phyloP scores from a whole-genome alignment of 257 asterid genomes.

The Orobanche coerulescens region DNA sequence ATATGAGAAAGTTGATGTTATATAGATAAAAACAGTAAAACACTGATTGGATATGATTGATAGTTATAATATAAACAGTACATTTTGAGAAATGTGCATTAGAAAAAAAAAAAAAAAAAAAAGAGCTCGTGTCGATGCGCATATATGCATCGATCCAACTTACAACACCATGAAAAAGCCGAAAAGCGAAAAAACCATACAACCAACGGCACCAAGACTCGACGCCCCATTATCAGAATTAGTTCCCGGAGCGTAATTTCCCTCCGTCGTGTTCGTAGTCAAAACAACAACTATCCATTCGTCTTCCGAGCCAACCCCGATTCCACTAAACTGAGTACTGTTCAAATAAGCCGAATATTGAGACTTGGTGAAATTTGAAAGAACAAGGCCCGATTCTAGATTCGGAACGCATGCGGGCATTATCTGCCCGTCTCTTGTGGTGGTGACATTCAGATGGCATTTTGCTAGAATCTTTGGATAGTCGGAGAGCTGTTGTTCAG shows the following conservation, averaged over 20 bases:
- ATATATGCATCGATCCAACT: constrained; percentile 13
- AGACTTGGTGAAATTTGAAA: constrained; percentile 58
- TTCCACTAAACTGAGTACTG: constrained; percentile 53
- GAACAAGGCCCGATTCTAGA: constrained; percentile 48
- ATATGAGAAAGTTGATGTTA: too few relatives aligned
- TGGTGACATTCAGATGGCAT: constrained; percentile 66
- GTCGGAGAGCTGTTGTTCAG: constrained; percentile 51
- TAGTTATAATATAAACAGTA: too few relatives aligned
- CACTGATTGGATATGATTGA: too few relatives aligned
- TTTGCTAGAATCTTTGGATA: constrained; percentile 49
- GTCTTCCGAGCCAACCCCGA: constrained; percentile 61
- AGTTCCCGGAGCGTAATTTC: constrained; percentile 40
- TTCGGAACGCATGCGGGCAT: constrained; percentile 81
- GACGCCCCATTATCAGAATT: constrained; percentile 31
- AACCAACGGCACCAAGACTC: constrained; percentile 19
- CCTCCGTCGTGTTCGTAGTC: constrained; percentile 66
- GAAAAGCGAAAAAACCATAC: constrained; percentile 20
- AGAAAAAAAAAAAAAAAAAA: too few relatives aligned
- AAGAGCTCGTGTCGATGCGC: too few relatives aligned
- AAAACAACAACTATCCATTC: constrained; percentile 71
- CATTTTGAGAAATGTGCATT: too few relatives aligned
- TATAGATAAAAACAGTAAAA: too few relatives aligned
- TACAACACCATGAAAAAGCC: constrained; percentile 32
- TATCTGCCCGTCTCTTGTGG: constrained; percentile 74
- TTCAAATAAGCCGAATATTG: constrained; percentile 54